Evolutionary conservation across 768 basidiomycete species (phyloP), one percentile per base, ranked within the genome.

Genomic region (Termitomyces eurrhizus): DNA sequence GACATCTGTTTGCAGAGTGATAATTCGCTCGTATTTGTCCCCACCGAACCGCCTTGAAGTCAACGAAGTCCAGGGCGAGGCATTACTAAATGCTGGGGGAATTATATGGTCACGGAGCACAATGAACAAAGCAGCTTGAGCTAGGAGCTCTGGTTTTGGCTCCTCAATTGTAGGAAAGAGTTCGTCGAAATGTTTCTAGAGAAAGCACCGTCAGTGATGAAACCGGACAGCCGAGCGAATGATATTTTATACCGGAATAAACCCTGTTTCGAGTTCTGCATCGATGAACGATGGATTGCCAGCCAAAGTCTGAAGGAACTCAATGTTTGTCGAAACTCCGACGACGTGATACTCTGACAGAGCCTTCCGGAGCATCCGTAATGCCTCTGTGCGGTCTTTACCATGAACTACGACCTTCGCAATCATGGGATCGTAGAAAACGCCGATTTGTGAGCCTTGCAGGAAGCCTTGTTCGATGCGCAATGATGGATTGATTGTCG

Each of bases 361-460:
- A 4, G 92, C 93, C 58, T 85, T 86, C 3, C 91, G 76, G 62
- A 97, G 78, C 68, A 92, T 80, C 18, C 92, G 80, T 67, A 98
- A 72, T 0, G 95, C 95, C 68, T 95, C 92, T 2, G 85, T 84
- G 24, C 95, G 83, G 72, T 95, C 90, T 32, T 84, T 77, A 14
- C 92, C 95, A 65, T 93, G 91, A 9, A 92, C 92, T 18, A 98
- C 89, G 6, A 97, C 86, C 71, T 95, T 95, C 3, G 92, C 88
- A 60, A 95, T 94, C 86, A 95, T 88, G 0, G 93, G 92, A 66
- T 95, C 93, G 70, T 95, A 95, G 72, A 87, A 94, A 1, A 94
- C 89, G 24, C 92, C 90, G 46, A 93, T 93, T 64, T 88, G 84
- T 16, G 90, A 80, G 4, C 90, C 91, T 67, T 88, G 83, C 3